A percentile compares a stretch with the other conserved stretches of the same genome.
Evolutionary conservation across 257 asterid species (phyloP).

Genomic region (Linderniella brevidens): DNA sequence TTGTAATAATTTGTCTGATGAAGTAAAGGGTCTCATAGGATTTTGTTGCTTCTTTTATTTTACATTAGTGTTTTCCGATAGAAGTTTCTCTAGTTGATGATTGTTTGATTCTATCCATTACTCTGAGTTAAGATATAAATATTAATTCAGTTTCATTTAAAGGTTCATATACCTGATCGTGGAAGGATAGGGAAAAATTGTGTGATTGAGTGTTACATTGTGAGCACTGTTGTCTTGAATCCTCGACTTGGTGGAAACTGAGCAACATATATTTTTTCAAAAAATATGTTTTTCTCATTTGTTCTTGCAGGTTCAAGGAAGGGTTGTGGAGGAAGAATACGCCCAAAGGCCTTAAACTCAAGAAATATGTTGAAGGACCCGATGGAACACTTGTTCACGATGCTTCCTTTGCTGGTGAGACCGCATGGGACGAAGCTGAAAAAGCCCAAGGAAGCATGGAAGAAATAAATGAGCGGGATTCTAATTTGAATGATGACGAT

Average conservation of each 20-base stretch:
- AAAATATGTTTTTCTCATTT: not conserved
- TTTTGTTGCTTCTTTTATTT: not conserved
- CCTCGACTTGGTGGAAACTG: not conserved
- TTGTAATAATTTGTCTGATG: not conserved
- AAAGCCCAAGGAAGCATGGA: constrained; percentile 29
- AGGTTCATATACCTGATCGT: no score
- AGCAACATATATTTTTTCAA: no score
- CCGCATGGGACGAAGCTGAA: constrained; percentile 77
- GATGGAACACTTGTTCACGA: constrained; percentile 78
- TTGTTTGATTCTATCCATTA: not conserved
- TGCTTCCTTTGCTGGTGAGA: constrained; percentile 78
- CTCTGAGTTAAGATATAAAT: not conserved
- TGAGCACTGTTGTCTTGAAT: not conserved
- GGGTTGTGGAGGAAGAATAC: constrained; percentile 86
- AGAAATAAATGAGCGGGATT: constrained; percentile 41
- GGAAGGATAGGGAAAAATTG: no score
- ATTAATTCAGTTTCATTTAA: no score
- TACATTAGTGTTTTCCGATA: not conserved
- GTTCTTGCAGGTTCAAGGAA: constrained; percentile 41
- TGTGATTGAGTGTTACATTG: not conserved
- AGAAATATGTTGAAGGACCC: constrained; percentile 76
- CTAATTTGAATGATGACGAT: constrained; percentile 31
- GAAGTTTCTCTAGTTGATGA: not conserved
- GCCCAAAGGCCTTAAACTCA: constrained; percentile 85
- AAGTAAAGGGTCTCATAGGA: not conserved